phyloP scores from a whole-genome alignment of 352 stramenopile species.

The Aphanomyces astaci region DNA sequence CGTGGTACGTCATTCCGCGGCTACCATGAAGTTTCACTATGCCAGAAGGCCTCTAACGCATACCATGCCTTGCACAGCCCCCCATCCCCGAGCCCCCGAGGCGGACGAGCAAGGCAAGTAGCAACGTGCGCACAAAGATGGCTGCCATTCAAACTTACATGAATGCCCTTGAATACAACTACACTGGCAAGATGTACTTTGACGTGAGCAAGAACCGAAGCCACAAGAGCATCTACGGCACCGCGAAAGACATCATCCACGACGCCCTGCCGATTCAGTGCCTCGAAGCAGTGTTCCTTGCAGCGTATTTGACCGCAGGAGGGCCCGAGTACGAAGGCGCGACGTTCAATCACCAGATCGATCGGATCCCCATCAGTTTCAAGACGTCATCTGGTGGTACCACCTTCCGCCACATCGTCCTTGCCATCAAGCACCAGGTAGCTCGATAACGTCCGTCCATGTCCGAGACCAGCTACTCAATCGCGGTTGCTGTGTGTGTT shows the following conservation, averaged over 20 bases:
- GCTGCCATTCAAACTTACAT: conserved; percentile 57
- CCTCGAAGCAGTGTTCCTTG: conserved; percentile 82
- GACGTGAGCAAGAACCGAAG: conserved; percentile 82
- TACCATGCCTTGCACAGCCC: conserved; percentile 29
- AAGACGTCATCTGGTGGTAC: conserved; percentile 54
- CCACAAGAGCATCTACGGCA: conserved; percentile 81
- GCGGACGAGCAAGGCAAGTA: conserved; percentile 36
- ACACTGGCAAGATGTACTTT: conserved; percentile 81
- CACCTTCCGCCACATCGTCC: conserved; percentile 73
- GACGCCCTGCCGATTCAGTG: conserved; percentile 84
- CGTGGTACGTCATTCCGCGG: neutral
- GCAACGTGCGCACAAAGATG: conserved; percentile 49
- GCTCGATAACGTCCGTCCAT: no score
- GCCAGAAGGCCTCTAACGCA: no score
- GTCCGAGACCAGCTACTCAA: no score
- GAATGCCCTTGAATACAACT: conserved; percentile 78
- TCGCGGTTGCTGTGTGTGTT: neutral
- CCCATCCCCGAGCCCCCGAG: conserved; percentile 51
- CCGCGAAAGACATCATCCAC: conserved; percentile 76
- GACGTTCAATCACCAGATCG: conserved; percentile 16
- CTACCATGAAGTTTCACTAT: neutral
- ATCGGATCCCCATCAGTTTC: conserved; percentile 73
- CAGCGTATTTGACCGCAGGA: conserved; percentile 64
- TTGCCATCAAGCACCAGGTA: conserved; percentile 59
- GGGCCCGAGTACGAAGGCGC: conserved; percentile 31